Evolutionary conservation across 345 rosid genomes (phyloP).

Genomic region (Eucalyptus curtisii): DNA sequence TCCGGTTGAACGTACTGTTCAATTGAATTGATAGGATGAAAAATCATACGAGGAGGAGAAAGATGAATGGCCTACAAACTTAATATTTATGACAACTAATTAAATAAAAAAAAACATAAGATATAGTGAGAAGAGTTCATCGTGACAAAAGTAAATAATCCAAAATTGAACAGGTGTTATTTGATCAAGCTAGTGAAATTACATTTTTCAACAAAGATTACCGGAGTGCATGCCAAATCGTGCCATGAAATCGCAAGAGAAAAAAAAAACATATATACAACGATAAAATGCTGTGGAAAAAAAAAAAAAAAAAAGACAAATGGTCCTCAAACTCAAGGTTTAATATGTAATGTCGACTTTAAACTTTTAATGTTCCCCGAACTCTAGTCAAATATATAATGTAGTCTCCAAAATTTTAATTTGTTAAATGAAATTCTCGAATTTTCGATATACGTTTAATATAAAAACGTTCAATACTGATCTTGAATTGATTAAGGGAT

Average conservation of each 20-base stretch:
- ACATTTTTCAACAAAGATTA: background rate
- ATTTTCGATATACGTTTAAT: fast-evolving
- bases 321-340: too few species aligned
- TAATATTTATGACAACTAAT: background rate
- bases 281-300: background rate
- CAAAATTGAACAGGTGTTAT: background rate
- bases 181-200: background rate
- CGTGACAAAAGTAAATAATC: background rate
- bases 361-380: fast-evolving
- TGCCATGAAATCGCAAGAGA: background rate
- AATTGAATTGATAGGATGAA: background rate
- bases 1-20: background rate
- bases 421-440: fast-evolving
- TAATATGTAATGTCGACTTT: too few species aligned
- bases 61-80: background rate
- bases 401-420: too few species aligned
- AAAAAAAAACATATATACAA: background rate
- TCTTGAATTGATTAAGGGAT: too few species aligned
- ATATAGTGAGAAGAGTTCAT: background rate
- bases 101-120: background rate
- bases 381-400: too few species aligned
- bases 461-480: fast-evolving
- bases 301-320: too few species aligned
- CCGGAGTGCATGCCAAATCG: background rate
- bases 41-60: background rate